These are phyloP conservation scores for Sphagnum magellanicum DNA, from an alignment of 228 moss, liverwort and hornwort species.

Conservation along the genomic window DNA sequence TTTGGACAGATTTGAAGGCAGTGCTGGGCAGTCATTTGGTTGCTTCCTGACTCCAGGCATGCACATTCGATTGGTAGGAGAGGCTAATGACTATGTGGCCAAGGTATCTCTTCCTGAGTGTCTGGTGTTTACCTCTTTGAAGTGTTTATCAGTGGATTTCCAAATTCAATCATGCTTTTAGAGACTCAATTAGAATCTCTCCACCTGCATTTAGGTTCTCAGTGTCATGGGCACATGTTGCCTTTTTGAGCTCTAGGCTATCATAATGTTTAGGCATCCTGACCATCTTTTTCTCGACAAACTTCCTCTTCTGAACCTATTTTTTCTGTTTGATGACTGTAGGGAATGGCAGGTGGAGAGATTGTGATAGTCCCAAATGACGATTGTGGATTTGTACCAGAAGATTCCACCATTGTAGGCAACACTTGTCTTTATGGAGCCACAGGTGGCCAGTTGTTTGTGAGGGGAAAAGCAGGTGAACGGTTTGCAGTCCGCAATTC, in stretches of 20 bases:
- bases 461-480: conserved; percentile 88
- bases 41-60: conserved; percentile 83
- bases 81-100: conserved; percentile 94
- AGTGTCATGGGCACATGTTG: too few relatives aligned
- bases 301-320: not conserved
- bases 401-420: conserved; percentile 85
- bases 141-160: too few relatives aligned
- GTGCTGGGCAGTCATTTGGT: conserved; percentile 98
- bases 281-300: not conserved
- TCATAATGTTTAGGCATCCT: too few relatives aligned
- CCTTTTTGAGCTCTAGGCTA: too few relatives aligned
- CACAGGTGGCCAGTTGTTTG: conserved; percentile 92
- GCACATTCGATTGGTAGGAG: conserved; percentile 72
- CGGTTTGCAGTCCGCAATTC: conserved; percentile 97
- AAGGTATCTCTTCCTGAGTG: conserved; percentile 48
- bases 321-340: conserved; percentile 1
- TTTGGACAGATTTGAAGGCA: conserved; percentile 77
- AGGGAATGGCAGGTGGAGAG: conserved; percentile 98
- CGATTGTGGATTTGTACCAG: conserved; percentile 45
- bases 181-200: too few relatives aligned
- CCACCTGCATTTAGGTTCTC: too few relatives aligned
- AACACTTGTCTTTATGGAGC: conserved; percentile 99
- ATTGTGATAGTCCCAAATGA: conserved; percentile 65
- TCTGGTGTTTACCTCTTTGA: too few relatives aligned
- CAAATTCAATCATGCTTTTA: too few relatives aligned